Conservation (phyloP, 805 yeast genomes). For the Yarrowia deformans region DNA sequence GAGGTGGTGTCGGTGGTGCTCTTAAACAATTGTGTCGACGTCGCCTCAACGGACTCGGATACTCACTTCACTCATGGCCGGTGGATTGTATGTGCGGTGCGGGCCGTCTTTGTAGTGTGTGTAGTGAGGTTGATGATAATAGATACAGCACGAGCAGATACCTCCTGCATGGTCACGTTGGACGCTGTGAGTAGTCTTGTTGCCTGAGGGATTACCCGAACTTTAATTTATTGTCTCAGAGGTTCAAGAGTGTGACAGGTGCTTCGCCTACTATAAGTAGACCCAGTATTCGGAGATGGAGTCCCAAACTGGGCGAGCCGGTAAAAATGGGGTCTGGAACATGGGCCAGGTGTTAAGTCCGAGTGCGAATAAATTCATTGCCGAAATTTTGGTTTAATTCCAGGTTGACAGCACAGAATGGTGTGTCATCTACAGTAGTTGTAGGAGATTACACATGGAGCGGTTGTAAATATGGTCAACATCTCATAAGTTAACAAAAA, state of each 20-base stretch:
- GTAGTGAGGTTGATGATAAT: constrained; percentile 22
- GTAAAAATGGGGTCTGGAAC: neutral
- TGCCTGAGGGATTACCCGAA: constrained; percentile 37
- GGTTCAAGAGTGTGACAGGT: neutral
- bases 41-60: neutral
- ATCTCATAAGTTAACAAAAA: too few species aligned
- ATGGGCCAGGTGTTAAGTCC: neutral
- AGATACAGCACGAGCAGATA: too few species aligned
- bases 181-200: neutral
- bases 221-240: constrained; percentile 33
- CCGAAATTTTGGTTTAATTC: too few species aligned
- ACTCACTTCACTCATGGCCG: constrained; percentile 36
- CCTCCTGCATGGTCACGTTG: constrained; percentile 38
- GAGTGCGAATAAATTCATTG: neutral
- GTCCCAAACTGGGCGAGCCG: neutral
- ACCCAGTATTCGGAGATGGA: neutral
- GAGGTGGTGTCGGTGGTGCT: too few species aligned
- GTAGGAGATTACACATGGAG: too few species aligned
- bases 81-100: neutral
- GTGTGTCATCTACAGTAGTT: too few species aligned
- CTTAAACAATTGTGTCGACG: neutral
- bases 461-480: too few species aligned
- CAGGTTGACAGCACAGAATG: too few species aligned
- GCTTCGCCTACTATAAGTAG: neutral
- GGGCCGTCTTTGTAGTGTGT: constrained; percentile 23